These are phyloP conservation scores for Panus rudis DNA, from an alignment of 768 basidiomycete genomes.

Conservation along the genomic window DNA sequence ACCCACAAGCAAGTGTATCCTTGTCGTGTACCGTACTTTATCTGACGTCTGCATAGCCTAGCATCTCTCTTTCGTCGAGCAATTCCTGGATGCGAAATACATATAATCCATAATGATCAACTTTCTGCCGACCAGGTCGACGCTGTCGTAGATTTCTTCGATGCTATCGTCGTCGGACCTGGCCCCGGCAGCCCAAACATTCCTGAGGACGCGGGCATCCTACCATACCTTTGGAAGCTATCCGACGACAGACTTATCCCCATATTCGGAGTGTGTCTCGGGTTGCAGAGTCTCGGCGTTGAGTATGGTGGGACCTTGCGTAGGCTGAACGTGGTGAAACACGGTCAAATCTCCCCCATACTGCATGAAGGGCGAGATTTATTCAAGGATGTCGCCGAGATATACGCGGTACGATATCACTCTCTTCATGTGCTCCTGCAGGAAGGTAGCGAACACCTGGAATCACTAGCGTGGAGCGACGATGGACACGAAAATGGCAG, in stretches of 20 bases:
- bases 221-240: constrained; percentile 66
- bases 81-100: constrained; percentile 53
- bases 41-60: constrained; percentile 38
- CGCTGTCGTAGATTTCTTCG: constrained; percentile 51
- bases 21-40: background rate
- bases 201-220: constrained; percentile 56
- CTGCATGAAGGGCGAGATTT: constrained; percentile 52
- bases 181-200: constrained; percentile 74
- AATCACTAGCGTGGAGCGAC: constrained; percentile 66
- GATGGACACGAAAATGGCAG: constrained; percentile 60
- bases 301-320: constrained; percentile 57
- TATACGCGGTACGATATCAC: constrained; percentile 71
- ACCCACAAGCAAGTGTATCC: constrained; percentile 65
- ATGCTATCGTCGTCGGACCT: constrained; percentile 68
- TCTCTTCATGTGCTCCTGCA: constrained; percentile 60
- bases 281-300: constrained; percentile 67
- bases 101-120: constrained; percentile 71
- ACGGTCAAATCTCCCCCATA: constrained; percentile 66
- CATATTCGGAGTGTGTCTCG: constrained; percentile 79
- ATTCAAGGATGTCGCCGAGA: constrained; percentile 48
- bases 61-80: constrained; percentile 61
- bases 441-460: constrained; percentile 37
- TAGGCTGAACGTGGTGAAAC: constrained; percentile 63
- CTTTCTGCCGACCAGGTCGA: constrained; percentile 43
- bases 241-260: constrained; percentile 47